Conservation (phyloP, 2,329 filamentous ascomycete genomes). For the Tolypocladium album region DNA sequence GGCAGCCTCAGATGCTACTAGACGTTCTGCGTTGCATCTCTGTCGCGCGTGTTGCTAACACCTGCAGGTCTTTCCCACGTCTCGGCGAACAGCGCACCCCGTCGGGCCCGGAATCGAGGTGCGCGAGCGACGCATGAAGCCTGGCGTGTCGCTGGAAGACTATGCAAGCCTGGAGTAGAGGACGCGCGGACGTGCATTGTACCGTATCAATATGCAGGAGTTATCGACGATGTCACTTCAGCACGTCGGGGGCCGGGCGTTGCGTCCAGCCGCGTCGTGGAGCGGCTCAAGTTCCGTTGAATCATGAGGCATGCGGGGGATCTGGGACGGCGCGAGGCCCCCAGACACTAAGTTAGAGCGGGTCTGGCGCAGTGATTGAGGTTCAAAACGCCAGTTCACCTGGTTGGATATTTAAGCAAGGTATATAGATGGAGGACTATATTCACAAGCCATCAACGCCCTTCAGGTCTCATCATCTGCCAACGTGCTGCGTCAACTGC, state of each 20-base stretch:
- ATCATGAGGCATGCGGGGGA: neutral
- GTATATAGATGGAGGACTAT: neutral
- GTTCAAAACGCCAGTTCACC: neutral
- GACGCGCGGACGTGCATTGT: neutral
- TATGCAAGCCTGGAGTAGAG: constrained; percentile 56
- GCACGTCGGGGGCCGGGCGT: neutral
- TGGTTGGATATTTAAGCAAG: neutral
- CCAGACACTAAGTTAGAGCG: neutral
- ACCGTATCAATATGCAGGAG: neutral
- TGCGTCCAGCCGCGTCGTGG: neutral
- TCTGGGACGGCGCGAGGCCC: neutral
- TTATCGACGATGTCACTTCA: neutral
- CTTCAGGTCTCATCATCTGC: neutral
- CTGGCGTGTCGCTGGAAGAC: constrained; percentile 49
- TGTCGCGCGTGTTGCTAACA: constrained; percentile 1
- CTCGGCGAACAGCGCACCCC: constrained; percentile 51
- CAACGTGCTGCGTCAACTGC: neutral
- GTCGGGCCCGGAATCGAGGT: constrained; percentile 79
- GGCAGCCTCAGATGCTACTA: neutral
- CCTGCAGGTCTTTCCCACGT: constrained; percentile 43
- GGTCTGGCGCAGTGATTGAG: neutral
- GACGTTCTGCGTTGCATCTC: constrained; percentile 1
- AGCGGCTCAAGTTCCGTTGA: neutral
- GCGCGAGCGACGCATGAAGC: constrained; percentile 51
- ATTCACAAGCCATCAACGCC: neutral